Evolutionary conservation across 1,284 basidiomycete genomes (phyloP), one percentile per base, ranked within the genome.

Genomic region (Marasmius tenuissimus): DNA sequence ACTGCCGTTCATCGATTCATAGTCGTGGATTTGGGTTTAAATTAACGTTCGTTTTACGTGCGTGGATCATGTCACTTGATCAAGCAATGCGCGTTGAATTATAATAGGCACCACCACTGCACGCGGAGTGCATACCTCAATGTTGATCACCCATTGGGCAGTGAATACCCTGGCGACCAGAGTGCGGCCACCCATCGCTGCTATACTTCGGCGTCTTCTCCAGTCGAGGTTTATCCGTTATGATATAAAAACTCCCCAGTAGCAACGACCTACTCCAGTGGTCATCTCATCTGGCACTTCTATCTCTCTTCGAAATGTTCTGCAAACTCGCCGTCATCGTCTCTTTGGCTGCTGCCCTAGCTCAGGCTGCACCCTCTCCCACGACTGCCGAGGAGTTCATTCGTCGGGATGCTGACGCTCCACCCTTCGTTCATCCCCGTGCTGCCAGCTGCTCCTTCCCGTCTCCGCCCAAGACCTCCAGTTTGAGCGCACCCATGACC

Each of bases 391-490:
- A 35, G 22, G 27, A 51, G 16, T 37, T 37, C 18, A 49, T 49
- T 27, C 48, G 48, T 20, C 48, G 48, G 10, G 48, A 49, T 49
- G 48, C 48, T 49, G 48, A 42, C 20, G 39, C 55, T 20, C 38
- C 55, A 4, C 33, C 37, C n/a, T 38, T 57, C 39, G 55, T 57
- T 3, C 34, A n/a, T 35, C 57, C 52, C 11, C 64, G 63, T 47
- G 62, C 65, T 14, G 61, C 65, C 34, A 64, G 60, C 48, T 64
- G 63, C 53, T 56, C 56, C 38, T 66, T 66, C 61, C 65, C 65
- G 33, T 38, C 47, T 16, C 65, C 65, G 20, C 65, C 65, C 38
- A 58, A 35, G 16, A 66, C 65, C 50, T 62, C 60, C 18, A 56
- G 49, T 48, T 53, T 66, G 18, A 62, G 61, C 52, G 58, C 57